phyloP scores from a whole-genome alignment of 352 stramenopile species.

The Globisporangium perplexum region DNA sequence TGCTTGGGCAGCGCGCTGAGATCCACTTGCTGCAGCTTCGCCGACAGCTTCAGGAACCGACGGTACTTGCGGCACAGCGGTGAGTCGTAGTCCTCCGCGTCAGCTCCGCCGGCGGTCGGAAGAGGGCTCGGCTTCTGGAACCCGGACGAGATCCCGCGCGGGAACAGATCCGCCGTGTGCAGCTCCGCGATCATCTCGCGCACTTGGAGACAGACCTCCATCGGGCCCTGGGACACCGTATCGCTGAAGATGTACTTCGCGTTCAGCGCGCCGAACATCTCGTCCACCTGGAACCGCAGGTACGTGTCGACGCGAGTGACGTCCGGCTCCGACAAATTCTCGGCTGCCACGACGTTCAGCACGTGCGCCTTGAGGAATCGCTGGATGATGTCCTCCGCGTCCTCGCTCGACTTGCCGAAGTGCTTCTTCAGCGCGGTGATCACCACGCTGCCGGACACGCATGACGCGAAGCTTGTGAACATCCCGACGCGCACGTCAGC shows the following conservation, averaged over 20 bases:
- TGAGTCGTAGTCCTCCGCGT: slow-evolving; percentile 43
- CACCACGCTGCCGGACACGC: slow-evolving; percentile 45
- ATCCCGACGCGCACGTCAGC: slow-evolving; percentile 58
- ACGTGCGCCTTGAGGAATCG: slow-evolving; percentile 37
- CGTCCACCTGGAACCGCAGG: slow-evolving; percentile 81
- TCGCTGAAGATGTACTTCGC: slow-evolving; percentile 69
- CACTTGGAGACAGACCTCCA: slow-evolving; percentile 68
- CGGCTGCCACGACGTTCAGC: slow-evolving; percentile 52
- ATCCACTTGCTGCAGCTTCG: slow-evolving; percentile 64
- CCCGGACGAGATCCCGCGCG: slow-evolving; percentile 61
- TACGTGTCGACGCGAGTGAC: slow-evolving; percentile 46
- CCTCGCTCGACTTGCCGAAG: slow-evolving; percentile 43
- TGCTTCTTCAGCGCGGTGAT: slow-evolving; percentile 46
- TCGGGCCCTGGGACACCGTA: slow-evolving; percentile 33
- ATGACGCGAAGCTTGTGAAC: slow-evolving; percentile 68
- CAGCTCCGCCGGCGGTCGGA: slow-evolving; percentile 11
- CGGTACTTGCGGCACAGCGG: slow-evolving; percentile 62
- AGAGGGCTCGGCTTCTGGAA: slow-evolving; percentile 33
- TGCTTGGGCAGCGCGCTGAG: slow-evolving; percentile 73
- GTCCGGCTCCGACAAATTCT: slow-evolving; percentile 40
- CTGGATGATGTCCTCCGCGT: slow-evolving; percentile 36
- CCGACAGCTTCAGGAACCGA: slow-evolving; percentile 61
- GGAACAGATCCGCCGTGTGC: slow-evolving; percentile 59
- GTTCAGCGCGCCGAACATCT: slow-evolving; percentile 76
- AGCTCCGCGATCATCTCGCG: slow-evolving; percentile 64